Evolutionary conservation across 2,329 filamentous ascomycete species (phyloP).

Genomic region (Monosporascus cannonballus): DNA sequence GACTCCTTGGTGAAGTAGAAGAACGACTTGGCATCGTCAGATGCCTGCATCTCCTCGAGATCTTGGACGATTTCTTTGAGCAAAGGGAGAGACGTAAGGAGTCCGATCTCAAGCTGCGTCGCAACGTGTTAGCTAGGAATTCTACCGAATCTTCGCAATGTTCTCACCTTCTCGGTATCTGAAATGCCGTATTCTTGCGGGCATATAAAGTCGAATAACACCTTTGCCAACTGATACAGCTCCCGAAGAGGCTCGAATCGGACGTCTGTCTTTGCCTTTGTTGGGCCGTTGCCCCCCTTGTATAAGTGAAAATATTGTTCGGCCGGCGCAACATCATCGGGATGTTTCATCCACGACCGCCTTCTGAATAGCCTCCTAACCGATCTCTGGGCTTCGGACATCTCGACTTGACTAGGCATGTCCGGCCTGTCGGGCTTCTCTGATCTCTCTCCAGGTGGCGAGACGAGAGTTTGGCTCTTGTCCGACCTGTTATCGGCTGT

Average conservation of each 20-base stretch:
- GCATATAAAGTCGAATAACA: slow-evolving; percentile 96
- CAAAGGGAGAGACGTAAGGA: slow-evolving; percentile 86
- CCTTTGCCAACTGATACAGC: slow-evolving; percentile 87
- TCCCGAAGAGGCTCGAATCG: slow-evolving; percentile 85
- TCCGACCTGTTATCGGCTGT: slow-evolving; percentile 37
- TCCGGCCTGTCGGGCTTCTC: slow-evolving; percentile 21
- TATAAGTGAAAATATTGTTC: slow-evolving; percentile 88
- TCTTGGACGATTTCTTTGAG: slow-evolving; percentile 96
- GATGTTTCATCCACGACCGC: slow-evolving; percentile 53
- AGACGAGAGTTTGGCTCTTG: slow-evolving; percentile 25
- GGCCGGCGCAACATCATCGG: slow-evolving; percentile 49
- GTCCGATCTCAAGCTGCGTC: slow-evolving; percentile 76
- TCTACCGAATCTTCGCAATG: neutral
- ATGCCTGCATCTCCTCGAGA: slow-evolving; percentile 94
- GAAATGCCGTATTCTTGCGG: slow-evolving; percentile 98
- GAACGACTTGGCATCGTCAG: slow-evolving; percentile 88
- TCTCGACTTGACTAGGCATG: slow-evolving; percentile 22
- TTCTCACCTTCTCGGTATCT: slow-evolving; percentile 70
- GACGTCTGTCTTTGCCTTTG: slow-evolving; percentile 74
- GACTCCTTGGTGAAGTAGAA: slow-evolving; percentile 99
- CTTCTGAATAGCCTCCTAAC: slow-evolving; percentile 52
- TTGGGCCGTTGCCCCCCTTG: slow-evolving; percentile 61
- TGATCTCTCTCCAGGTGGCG: slow-evolving; percentile 18
- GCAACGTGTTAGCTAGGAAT: neutral
- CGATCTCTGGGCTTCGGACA: slow-evolving; percentile 27